Conservation (phyloP, 2,329 filamentous ascomycete genomes). For the Huntiella abstrusa region DNA sequence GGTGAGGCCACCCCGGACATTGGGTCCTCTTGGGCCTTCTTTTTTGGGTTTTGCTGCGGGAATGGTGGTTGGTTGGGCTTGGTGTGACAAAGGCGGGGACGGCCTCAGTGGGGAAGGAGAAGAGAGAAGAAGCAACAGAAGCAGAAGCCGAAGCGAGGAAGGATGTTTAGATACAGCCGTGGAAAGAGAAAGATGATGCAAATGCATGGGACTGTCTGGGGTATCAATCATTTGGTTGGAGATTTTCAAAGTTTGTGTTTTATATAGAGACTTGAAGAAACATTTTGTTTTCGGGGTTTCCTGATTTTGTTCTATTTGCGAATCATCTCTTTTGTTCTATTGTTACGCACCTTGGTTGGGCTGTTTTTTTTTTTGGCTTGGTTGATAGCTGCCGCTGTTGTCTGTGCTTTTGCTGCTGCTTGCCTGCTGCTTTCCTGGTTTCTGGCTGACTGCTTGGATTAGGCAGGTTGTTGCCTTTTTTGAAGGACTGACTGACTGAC, state of each 20-base stretch:
- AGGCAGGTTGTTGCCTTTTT: no score
- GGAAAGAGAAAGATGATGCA: no score
- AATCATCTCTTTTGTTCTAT: not conserved
- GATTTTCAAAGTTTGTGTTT: no score
- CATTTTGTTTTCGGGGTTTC: not conserved
- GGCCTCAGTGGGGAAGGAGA: not conserved
- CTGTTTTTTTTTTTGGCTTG: no score
- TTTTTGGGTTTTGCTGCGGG: not conserved
- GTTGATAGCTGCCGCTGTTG: no score
- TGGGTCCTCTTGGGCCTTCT: not conserved
- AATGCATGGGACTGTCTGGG: no score
- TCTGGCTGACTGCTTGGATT: not conserved
- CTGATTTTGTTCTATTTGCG: not conserved
- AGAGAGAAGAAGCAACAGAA: not conserved
- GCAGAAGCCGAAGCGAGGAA: not conserved
- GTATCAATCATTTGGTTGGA: no score
- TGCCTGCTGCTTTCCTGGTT: not conserved
- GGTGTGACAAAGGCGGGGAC: no score
- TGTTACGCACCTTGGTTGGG: no score
- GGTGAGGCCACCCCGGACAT: not conserved
- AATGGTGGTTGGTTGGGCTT: no score
- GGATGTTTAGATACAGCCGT: not conserved
- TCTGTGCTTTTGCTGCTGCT: no score
- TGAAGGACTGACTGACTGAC: no score
- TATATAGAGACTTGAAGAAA: conserved; percentile 1